Evolutionary conservation across 805 yeast genomes (phyloP), one percentile per base, ranked within the genome.

Genomic region (Candida odintsovae): DNA sequence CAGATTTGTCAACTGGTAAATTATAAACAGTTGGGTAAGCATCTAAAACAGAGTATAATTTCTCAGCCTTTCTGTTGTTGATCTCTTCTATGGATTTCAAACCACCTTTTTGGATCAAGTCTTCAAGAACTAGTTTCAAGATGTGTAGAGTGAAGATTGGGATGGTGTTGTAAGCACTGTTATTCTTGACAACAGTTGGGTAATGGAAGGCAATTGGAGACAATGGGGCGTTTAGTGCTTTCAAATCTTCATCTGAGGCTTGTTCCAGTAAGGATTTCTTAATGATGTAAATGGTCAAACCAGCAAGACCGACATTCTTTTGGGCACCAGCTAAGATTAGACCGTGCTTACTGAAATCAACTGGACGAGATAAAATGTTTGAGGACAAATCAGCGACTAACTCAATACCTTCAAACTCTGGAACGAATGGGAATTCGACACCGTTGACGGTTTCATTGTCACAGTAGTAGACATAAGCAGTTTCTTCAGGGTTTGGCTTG

Each of bases 391-490:
- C 99, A 23, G 96, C 92, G 15, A 90, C 97, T 49, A 92, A 68
- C 65, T 87, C 95, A 40, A 86, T 82, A 40, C 69, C 83, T 67
- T 78, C 86, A 50, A 73, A 80, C 52, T 68, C 76, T 59, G 69
- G 76, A 26, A 70, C 66, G 45, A 67, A 71, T 33, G 80, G 78
- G 58, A 71, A 60, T 67, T 94, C 99, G 47, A 84, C 87, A 51
- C 99, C 99, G 64, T 88, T 80, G 33, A 94, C 98, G 12, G 99
- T 94, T 71, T 94, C 99, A 67, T 94, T 94, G 68, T 94, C 99
- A 70, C 98, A 90, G 60, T 83, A 78, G 67, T 89, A 94, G 47
- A 92, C 78, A 63, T 82, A 94, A 2, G 97, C 89, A 22, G 90
- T 80, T 46, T 85, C 80, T n/a, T 70, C 68, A 21, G 79, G 72